Evolutionary conservation across 768 basidiomycete genomes (phyloP), one percentile per base, ranked within the genome.

Genomic region (Pholiota molesta): DNA sequence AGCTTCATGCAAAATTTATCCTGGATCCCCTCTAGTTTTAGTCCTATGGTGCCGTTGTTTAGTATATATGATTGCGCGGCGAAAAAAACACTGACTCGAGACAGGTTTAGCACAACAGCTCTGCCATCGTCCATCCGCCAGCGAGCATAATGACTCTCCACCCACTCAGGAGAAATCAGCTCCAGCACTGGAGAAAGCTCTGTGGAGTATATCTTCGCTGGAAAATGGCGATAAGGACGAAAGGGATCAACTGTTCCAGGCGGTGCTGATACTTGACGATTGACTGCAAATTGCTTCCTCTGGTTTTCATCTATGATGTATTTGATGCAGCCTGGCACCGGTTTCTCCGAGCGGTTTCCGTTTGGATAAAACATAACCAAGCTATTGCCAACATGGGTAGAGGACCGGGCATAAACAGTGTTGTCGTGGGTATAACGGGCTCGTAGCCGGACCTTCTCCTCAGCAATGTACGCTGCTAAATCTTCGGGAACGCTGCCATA

Each of bases 341-440:
- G 62, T 26, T 31, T 19, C 6, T 19, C 29, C 17, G 55, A 55
- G 42, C 16, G 31, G 16, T 57, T 35, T 26, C 61, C 58, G 19
- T 62, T 54, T 9, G 65, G 65, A 62, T 68, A 62, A 42, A 62
- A 72, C 19, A 67, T 21, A n/a, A 70, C 56, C 4, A 72, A 66
- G 55, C 71, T 72, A 57, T 72, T 72, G 21, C 71, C 69, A 10
- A 70, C 44, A 57, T 70, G 69, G 8, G 64, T 69, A 6, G 53
- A 62, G 37, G 61, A 56, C 16, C 65, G 59, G 4, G 68, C 47
- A 59, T 59, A 72, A 23, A 66, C 42, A 29, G 64, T 21, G 2
- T 62, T 62, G 55, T 66, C 52, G 23, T 47, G 40, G 5, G 39
- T 33, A 58, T 64, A 56, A 29, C 62, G 55, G 9, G 69, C 71